Base-by-base conservation (phyloP, 345 rosid species). In the Melaleuca quinquenervia region DNA sequence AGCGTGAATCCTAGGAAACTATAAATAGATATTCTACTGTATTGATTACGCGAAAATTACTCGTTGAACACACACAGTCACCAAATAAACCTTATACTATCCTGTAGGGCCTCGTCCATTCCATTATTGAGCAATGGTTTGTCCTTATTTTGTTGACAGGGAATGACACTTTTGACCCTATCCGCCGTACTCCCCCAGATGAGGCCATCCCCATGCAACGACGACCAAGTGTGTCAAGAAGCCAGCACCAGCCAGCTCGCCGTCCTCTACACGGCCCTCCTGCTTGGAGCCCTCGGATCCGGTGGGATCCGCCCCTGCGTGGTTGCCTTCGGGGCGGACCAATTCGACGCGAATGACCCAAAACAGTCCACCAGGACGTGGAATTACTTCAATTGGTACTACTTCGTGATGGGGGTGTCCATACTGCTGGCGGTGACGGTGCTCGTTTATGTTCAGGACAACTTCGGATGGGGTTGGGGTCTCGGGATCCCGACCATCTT, bases 291-390 rank as follows among this genome's bases (percentile, higher is more conserved):
- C 36, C 74, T 97, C 22, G 99, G 98, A 27, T 89, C 99, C 12
- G 99, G 99, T 50, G 99, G 99, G 86, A 95, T 95, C 92, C 93
- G 98, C 52, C 98, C 98, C 5, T 96, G 98, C 70, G 98, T 95
- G 82, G 98, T 93, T 32, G 95, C 96, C 53, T 95, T 96, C 50
- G 98, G 98, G 87, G 98, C 98, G 51, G 98, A 96, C 87, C 98
- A 96, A 86, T 96, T 96, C 82, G 96, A 84, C n/a, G 45, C 20
- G 15, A 55, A 58, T 6, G 85, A 87, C 84, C 87, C 86, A 50
- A 91, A 93, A 10, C 98, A 96, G 84, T 78, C 92, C 6, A 87
- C 93, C 45, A 93, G 91, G 85, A 93, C 95, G 5, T 96, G 98
- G 98, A 93, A 88, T 56, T 96, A 95, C 90, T 96, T 96, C 91